Evolutionary conservation across 176 grass and related monocot species (phyloP).

Genomic region (bread wheat (Triticum aestivum)): IWGSC_CS_RefSeq_v2.1 NC_057809.1:326828817-326829316

Average conservation of each 20-base stretch:
- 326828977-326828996: background rate
- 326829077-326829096: background rate
- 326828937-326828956: background rate
- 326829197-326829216: background rate
- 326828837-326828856: background rate
- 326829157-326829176: background rate
- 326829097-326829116: background rate
- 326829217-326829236: background rate
- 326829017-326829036: background rate
- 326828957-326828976: background rate
- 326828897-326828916: background rate
- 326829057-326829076: background rate
- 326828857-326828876: background rate
- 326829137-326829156: background rate
- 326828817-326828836: background rate
- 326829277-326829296: conserved; percentile 23
- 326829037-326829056: background rate
- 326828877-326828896: background rate
- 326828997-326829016: background rate
- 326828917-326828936: background rate
- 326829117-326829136: background rate
- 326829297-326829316: conserved; percentile 78
- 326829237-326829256: background rate
- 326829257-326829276: background rate
- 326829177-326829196: background rate